Conservation (phyloP, 2,329 filamentous ascomycete genomes). For the Penicillium glabrum region DNA sequence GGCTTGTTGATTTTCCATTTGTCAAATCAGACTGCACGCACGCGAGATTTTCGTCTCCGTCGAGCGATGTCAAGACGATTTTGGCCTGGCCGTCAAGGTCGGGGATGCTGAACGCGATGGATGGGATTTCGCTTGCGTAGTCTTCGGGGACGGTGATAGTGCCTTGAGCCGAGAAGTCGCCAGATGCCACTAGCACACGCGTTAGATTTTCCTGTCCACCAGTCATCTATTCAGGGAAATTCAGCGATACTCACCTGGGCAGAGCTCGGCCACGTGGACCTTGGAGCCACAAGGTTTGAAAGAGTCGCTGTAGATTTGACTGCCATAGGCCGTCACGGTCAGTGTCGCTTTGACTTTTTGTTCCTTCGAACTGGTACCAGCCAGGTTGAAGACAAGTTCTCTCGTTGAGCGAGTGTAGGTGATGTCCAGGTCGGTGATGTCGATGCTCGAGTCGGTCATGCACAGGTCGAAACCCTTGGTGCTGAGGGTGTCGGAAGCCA, state of each 20-base stretch:
- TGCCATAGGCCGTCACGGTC: conserved; percentile 80
- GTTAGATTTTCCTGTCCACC: not conserved
- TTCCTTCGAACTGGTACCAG: conserved; percentile 68
- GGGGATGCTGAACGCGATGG: conserved; percentile 85
- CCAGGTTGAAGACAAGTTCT: conserved; percentile 76
- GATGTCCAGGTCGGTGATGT: conserved; percentile 60
- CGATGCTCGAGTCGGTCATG: conserved; percentile 37
- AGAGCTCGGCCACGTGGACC: conserved; percentile 71
- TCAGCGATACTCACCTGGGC: conserved; percentile 64
- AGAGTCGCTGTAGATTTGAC: conserved; percentile 70
- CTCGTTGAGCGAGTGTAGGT: conserved; percentile 74
- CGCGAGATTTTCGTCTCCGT: conserved; percentile 64
- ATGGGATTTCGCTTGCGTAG: conserved; percentile 74
- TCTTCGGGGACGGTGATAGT: conserved; percentile 68
- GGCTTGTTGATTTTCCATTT: conserved; percentile 80
- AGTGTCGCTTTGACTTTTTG: conserved; percentile 81
- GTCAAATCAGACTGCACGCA: conserved; percentile 79
- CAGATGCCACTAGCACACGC: conserved; percentile 63
- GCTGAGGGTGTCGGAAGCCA: conserved; percentile 71
- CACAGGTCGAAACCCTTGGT: conserved; percentile 82
- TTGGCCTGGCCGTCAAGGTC: conserved; percentile 86
- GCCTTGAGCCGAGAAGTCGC: conserved; percentile 71
- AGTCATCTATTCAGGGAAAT: not conserved
- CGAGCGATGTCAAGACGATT: conserved; percentile 67
- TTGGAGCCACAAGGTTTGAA: conserved; percentile 78